These are phyloP conservation scores for Coniochaeta hoffmannii DNA, from an alignment of 2,329 filamentous ascomycete species.

Conservation along the genomic window DNA sequence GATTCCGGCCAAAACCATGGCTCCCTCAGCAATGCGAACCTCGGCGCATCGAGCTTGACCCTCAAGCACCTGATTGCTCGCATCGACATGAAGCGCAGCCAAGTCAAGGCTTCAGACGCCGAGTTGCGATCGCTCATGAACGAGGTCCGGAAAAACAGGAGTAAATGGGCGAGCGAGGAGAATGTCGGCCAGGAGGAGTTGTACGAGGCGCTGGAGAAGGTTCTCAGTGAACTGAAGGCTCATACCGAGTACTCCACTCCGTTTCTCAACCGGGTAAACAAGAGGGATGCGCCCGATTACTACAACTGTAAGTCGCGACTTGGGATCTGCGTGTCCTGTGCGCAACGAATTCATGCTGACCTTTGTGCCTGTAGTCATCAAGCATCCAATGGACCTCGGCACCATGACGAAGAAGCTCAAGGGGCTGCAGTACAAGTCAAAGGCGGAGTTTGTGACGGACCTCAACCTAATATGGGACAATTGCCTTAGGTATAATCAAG, in stretches of 20 bases:
- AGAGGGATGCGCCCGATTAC: constrained; percentile 94
- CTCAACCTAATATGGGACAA: constrained; percentile 96
- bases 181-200: constrained; percentile 96
- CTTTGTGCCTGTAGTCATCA: constrained; percentile 58
- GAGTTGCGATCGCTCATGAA: constrained; percentile 91
- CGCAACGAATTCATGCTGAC: neutral
- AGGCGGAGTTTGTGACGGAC: constrained; percentile 90
- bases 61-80: constrained; percentile 94
- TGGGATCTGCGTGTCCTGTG: no score
- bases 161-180: constrained; percentile 98
- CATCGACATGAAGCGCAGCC: constrained; percentile 86
- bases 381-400: constrained; percentile 95
- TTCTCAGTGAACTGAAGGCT: constrained; percentile 92
- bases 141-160: constrained; percentile 94
- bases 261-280: constrained; percentile 90
- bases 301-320: constrained; percentile 62
- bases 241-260: constrained; percentile 97
- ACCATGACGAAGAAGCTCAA: constrained; percentile 98
- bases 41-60: constrained; percentile 91
- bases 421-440: constrained; percentile 70
- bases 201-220: constrained; percentile 94
- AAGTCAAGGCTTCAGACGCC: constrained; percentile 86
- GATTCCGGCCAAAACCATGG: constrained; percentile 64
- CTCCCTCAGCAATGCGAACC: constrained; percentile 84
- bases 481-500: constrained; percentile 91